A percentile compares a stretch with the other conserved stretches of the same genome.
phyloP scores from a whole-genome alignment of 139 green algal species.

The Edaphochlamys debaryana region DNA sequence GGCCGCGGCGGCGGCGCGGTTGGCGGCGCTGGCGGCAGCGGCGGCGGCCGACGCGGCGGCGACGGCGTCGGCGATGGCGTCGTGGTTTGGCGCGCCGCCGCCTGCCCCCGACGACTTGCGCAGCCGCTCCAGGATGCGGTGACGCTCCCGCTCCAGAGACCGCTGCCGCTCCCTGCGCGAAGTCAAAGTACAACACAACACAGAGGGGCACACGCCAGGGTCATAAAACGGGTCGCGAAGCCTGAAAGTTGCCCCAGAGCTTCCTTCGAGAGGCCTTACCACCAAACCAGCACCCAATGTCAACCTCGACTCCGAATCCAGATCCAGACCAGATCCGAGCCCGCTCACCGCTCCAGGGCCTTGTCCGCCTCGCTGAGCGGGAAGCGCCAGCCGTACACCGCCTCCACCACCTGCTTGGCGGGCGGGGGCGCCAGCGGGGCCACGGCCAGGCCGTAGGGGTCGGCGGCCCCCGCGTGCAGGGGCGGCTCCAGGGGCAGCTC shows the following conservation, averaged over 20 bases:
- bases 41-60: slow-evolving; percentile 24
- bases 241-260: no score
- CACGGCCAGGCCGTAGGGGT: neutral
- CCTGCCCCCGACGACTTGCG: neutral
- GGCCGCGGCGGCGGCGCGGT: neutral
- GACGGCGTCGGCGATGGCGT: slow-evolving; percentile 18
- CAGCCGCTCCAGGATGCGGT: slow-evolving; percentile 22
- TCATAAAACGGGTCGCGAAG: no score
- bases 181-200: no score
- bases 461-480: neutral
- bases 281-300: no score
- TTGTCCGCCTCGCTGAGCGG: slow-evolving; percentile 55
- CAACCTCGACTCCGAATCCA: no score
- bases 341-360: slow-evolving; percentile 33
- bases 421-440: neutral
- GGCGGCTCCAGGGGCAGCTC: slow-evolving; percentile 4
- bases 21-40: no score
- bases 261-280: no score
- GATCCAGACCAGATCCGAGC: no score
- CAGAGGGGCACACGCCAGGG: no score
- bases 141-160: slow-evolving; percentile 26
- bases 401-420: slow-evolving; percentile 68
- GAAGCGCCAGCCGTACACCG: slow-evolving; percentile 80
- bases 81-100: neutral
- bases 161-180: slow-evolving; percentile 25